Conservation (phyloP, 768 basidiomycete species). For the Panaeolus cyanescens region DNA sequence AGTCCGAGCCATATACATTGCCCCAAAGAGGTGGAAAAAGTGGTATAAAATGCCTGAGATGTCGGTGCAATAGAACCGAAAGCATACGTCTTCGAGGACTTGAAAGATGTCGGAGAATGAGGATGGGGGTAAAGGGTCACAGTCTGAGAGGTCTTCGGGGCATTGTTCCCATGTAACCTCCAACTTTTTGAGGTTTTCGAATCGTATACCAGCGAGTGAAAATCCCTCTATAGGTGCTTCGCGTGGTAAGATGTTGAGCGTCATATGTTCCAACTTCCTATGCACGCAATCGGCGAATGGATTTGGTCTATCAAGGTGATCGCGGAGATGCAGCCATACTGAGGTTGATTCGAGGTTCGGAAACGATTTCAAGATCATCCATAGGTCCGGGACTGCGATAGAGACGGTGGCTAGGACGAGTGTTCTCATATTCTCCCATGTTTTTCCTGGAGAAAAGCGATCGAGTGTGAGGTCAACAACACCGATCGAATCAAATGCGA, state of each 20-base stretch:
- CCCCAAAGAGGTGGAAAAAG: no score
- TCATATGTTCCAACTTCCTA: neutral
- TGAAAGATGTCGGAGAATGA: neutral
- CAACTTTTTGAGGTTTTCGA: neutral
- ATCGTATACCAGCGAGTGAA: neutral
- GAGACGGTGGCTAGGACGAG: neutral
- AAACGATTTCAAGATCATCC: neutral
- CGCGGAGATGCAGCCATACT: no score
- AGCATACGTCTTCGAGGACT: no score
- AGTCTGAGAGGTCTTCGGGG: neutral
- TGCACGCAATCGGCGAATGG: neutral
- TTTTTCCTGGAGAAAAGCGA: neutral
- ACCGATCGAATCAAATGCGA: neutral
- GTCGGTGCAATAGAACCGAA: no score
- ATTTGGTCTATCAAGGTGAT: neutral
- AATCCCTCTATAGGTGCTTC: neutral
- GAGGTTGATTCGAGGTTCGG: neutral
- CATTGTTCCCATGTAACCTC: neutral
- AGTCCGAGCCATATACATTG: no score
- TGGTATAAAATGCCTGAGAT: no score
- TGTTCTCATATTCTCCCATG: neutral
- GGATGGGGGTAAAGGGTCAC: neutral
- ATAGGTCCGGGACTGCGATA: neutral
- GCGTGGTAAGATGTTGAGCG: neutral
- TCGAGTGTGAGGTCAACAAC: neutral